Evolutionary conservation across 192 early-diverging fungal species (phyloP), one percentile per base, ranked within the genome.

Genomic region (Coemansia sp.): DNA sequence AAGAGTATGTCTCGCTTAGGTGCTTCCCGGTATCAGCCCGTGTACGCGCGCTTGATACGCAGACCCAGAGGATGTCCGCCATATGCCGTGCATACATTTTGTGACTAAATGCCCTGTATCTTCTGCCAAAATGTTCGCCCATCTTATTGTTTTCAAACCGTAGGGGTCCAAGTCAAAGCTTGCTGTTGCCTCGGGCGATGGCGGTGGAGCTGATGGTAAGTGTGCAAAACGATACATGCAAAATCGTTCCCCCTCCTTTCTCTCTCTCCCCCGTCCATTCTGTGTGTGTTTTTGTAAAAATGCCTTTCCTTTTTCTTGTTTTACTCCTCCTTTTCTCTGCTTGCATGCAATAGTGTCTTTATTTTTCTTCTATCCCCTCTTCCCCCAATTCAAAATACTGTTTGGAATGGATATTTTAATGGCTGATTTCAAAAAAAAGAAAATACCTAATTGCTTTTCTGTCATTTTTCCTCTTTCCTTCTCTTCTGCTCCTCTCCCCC

Each of bases 131-230:
- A 54, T 54, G 20, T 59, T 59, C 17, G 13, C 16, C 9, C 16
- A 48, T 14, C 7, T 41, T 58, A 40, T 58, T 61, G 16, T 45
- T 57, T 7, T 46, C 32, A 25, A 14, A 48, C 8, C 65, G 46
- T 75, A 75, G 72, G 62, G 44, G 43, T 57, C 63, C 62, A 64
- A 61, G 48, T 40, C 72, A 32, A 75, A 65, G 56, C 25, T 37
- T 11, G 66, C 61, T 7, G 32, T 42, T n/a, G 64, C 64, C 10
- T 25, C 19, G 49, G 60, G 60, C 22, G 71, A 48, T 61, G 58
- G 32, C 6, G 53, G 19, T 60, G 44, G 53, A 53, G 12, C 67
- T 8, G 72, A 75, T 32, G 72, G 72, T 75, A 75, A 63, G 61
- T 39, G 11, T 42, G 32, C 19, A 43, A 25, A 19, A 19, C 8